Evolutionary conservation across 192 early-diverging fungal species (phyloP).

Genomic region (Coemansia sp.): DNA sequence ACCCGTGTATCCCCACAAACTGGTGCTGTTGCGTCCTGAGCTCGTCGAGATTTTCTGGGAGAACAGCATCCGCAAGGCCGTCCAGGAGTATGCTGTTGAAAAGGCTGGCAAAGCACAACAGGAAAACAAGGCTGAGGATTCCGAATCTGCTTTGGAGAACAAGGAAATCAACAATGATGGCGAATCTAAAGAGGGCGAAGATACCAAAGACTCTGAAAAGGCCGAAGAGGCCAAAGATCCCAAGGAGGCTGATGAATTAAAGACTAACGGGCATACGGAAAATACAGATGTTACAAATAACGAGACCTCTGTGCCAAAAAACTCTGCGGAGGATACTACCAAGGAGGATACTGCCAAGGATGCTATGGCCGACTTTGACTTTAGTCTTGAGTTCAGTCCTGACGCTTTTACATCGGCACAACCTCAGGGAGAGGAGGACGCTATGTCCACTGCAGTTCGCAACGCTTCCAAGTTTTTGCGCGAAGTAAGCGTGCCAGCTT

Average conservation of each 20-base stretch:
- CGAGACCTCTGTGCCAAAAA: neutral
- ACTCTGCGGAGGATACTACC: neutral
- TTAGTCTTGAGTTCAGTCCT: conserved; percentile 58
- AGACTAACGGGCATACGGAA: neutral
- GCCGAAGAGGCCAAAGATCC: conserved; percentile 5
- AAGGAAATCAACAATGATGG: conserved; percentile 4
- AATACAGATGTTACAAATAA: neutral
- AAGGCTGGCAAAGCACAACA: conserved; percentile 35
- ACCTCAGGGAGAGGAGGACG: conserved; percentile 19
- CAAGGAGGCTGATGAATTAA: conserved; percentile 4
- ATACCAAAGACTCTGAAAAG: neutral
- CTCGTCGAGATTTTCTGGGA: conserved; percentile 85
- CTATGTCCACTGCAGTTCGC: conserved; percentile 67
- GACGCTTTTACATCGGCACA: conserved; percentile 63
- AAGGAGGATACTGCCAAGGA: conserved; percentile 18
- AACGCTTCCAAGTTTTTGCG: conserved; percentile 75
- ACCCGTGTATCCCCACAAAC: conserved; percentile 81
- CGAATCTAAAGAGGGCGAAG: neutral
- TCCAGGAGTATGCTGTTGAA: conserved; percentile 43
- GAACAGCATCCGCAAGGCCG: conserved; percentile 65
- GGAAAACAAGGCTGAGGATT: conserved; percentile 3
- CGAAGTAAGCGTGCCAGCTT: conserved; percentile 62
- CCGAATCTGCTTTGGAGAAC: conserved; percentile 4
- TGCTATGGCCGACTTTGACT: conserved; percentile 46
- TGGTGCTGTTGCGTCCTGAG: conserved; percentile 84